Base-by-base conservation (phyloP, 345 rosid species). In the Heritiera fomes region DNA sequence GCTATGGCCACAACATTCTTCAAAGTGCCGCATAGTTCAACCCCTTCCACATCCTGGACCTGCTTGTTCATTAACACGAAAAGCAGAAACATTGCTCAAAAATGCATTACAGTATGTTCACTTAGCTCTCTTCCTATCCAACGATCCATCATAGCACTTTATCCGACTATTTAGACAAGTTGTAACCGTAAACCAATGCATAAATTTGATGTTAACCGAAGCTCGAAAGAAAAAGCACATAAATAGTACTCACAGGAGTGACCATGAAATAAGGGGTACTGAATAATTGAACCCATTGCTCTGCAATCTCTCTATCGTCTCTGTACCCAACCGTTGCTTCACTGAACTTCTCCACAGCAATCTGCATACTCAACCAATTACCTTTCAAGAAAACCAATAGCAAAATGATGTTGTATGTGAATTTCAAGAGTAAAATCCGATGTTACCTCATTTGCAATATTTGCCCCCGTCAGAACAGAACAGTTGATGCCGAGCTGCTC, bases 1-100 rank as follows among this genome's bases (percentile, higher is more conserved):
- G 98, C 99, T 5, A 96, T 73, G 75, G 99, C 99, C 71, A 96
- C 99, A 64, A 92, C 91, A 81, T 96, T 96, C 90, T 96, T 96
- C 88, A 96, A 88, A 5, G 99, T 96, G 75, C 98, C 98, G 79
- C 98, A 96, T 76, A 94, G 80, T 85, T 96, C 98, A 18, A 96
- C 98, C 71, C 99, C 99, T 88, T 91, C 98, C 50, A 96, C 97
- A 73, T 96, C 99, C 78, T 87, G 92, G 49, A 92, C 93, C 98
- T 95, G 73, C 55, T 76, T n/a, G 70, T 50, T 58, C 77, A 34
- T 30, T 12, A 12, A 75, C 77, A 80, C 17, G 34, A 49, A 34
- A 45, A 13, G 47, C 52, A 50, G 15, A 41, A 45, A 28, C 7
- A 45, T 17, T 45, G 49, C 68, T 58, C 23, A 14, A 58, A 75